A percentile compares a stretch with the other conserved stretches of the same genome.
phyloP scores from a whole-genome alignment of 129 eudicot genomes.

The Escallonia rubra region DNA sequence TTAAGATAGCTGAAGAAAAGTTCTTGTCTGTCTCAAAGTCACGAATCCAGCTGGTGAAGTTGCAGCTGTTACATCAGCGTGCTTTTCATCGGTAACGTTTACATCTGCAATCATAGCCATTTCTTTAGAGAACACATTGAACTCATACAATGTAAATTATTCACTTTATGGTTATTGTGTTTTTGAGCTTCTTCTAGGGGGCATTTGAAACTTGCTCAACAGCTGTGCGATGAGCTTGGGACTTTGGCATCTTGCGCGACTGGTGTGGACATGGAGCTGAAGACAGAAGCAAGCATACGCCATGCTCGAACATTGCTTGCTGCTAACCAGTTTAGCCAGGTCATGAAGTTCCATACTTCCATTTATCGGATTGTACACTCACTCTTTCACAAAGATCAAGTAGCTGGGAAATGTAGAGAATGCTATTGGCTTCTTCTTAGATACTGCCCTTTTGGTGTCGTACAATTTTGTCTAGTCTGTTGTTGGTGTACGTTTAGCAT shows the following conservation, averaged over 20 bases:
- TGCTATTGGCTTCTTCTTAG: not conserved
- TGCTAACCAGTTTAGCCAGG: slow-evolving; percentile 89
- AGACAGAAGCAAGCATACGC: slow-evolving; percentile 88
- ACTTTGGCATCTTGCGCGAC: slow-evolving; percentile 79
- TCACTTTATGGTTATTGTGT: not conserved
- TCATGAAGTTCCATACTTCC: slow-evolving; percentile 1
- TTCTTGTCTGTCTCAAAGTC: slow-evolving; percentile 75
- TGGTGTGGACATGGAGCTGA: slow-evolving; percentile 94
- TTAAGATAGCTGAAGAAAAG: slow-evolving; percentile 76
- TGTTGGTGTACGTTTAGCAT: too few relatives aligned
- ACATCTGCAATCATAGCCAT: not conserved
- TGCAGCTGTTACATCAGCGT: slow-evolving; percentile 87
- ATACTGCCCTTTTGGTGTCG: not conserved
- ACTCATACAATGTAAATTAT: not conserved
- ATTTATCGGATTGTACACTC: too few relatives aligned
- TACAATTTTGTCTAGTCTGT: not conserved
- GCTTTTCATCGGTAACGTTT: slow-evolving; percentile 74
- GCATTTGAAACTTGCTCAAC: slow-evolving; percentile 82
- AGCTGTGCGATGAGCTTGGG: slow-evolving; percentile 85
- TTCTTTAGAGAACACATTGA: not conserved
- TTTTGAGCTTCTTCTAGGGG: slow-evolving; percentile 46
- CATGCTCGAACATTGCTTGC: slow-evolving; percentile 93
- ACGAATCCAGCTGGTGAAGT: slow-evolving; percentile 63
- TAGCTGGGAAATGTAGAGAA: not conserved
- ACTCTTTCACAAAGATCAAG: not conserved